Percentiles rank a stretch among this genome's conserved stretches.
These are phyloP conservation scores for Isabelozyma gotoi DNA, from an alignment of 805 yeast species.

Conservation along the genomic window DNA sequence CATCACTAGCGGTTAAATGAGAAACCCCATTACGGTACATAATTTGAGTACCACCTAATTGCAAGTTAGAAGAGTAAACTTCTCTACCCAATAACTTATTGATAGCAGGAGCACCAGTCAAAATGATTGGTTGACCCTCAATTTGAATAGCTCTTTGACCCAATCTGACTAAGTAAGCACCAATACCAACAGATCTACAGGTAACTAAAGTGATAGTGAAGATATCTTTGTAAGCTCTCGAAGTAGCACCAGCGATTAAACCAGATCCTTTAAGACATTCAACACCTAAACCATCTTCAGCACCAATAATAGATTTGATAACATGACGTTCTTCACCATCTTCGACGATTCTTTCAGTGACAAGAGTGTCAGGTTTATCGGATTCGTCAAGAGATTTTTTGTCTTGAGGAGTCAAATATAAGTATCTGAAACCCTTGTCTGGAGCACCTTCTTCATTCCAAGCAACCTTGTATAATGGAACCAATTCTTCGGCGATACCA, in stretches of 20 bases:
- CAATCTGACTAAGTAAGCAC: slow-evolving; percentile 95
- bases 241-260: slow-evolving; percentile 97
- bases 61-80: slow-evolving; percentile 94
- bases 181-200: slow-evolving; percentile 99
- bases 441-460: slow-evolving; percentile 83
- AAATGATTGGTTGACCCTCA: slow-evolving; percentile 97
- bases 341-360: slow-evolving; percentile 79
- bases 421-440: slow-evolving; percentile 84
- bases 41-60: slow-evolving; percentile 98
- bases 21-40: slow-evolving; percentile 99
- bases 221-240: slow-evolving; percentile 95
- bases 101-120: slow-evolving; percentile 99
- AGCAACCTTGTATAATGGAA: slow-evolving; percentile 85
- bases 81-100: slow-evolving; percentile 96
- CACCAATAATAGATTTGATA: slow-evolving; percentile 85
- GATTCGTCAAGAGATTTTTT: slow-evolving; percentile 52
- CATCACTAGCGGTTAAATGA: slow-evolving; percentile 95
- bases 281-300: slow-evolving; percentile 96
- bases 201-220: slow-evolving; percentile 97
- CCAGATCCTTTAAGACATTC: slow-evolving; percentile 98
- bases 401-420: slow-evolving; percentile 76
- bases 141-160: slow-evolving; percentile 99
- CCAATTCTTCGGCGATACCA: slow-evolving; percentile 95
- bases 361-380: slow-evolving; percentile 61
- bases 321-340: slow-evolving; percentile 80